These are phyloP conservation scores for Trebouxia sp. DNA, from an alignment of 139 green algal species.

Conservation along the genomic window DNA sequence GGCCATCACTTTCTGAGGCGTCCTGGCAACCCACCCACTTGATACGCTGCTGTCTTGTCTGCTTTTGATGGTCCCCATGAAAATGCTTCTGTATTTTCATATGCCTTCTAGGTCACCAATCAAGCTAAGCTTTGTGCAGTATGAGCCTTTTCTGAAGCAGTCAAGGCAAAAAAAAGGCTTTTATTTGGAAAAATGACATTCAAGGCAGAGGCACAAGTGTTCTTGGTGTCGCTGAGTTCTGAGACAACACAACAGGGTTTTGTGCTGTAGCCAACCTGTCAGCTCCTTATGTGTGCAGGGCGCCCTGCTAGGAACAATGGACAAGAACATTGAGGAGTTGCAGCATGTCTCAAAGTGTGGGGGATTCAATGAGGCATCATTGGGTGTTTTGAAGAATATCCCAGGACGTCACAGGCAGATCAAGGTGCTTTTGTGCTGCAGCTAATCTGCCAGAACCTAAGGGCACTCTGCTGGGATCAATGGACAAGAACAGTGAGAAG, in stretches of 20 bases:
- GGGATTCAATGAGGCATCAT: conserved; percentile 48
- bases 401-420: conserved; percentile 61
- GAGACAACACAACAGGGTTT: too few species aligned
- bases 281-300: conserved; percentile 48
- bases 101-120: too few species aligned
- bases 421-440: too few species aligned
- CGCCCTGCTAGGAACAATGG: conserved; percentile 55
- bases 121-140: too few species aligned
- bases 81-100: too few species aligned
- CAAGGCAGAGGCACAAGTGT: too few species aligned
- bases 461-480: conserved; percentile 56
- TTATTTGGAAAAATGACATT: too few species aligned
- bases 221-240: too few species aligned
- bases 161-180: too few species aligned
- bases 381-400: conserved; percentile 65
- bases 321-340: conserved; percentile 40
- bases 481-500: conserved; percentile 37
- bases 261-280: conserved; percentile 66
- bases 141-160: too few species aligned
- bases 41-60: conserved; percentile 31
- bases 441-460: conserved; percentile 61
- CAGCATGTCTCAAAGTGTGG: too few species aligned
- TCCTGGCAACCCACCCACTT: conserved; percentile 69
- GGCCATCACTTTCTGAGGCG: conserved; percentile 45
- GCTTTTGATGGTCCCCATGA: too few species aligned